Evolutionary conservation across 2,329 filamentous ascomycete species (phyloP), one percentile per base, ranked within the genome.

Genomic region (Verticillium tricorpus): DNA sequence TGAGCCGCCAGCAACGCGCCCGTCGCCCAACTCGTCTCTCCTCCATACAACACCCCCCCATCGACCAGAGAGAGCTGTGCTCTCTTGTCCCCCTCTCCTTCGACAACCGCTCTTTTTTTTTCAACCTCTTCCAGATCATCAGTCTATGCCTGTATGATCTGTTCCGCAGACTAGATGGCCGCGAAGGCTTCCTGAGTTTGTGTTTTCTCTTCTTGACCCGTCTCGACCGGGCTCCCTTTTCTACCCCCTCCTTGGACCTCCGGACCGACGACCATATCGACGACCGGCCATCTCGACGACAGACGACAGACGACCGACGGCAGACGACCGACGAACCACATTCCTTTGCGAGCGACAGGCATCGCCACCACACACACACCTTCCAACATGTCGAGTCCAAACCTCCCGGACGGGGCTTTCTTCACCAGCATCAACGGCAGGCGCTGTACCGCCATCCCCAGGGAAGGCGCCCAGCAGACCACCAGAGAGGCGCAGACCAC

Each of bases 371-470:
- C 37, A 52, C 50, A 35, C 39, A 52, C 35, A 61, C 31, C 61
- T 50, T 60, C 32, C 54, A 68, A 73, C 66, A 83, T 84, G 81
- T 77, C 76, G 62, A 75, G 69, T 63, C 68, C 74, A 61, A 75
- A 72, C 69, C 76, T 82, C 70, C 77, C 76, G 65, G 71, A 72
- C 69, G 78, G 80, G 69, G 78, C 78, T 63, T 79, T 80, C 63
- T 77, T 82, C 62, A 85, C 82, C 60, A 79, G 72, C 57, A 74
- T 84, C 60, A 72, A 77, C 62, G 81, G 81, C 59, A 80, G 77
- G 70, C 77, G 78, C 71, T 85, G 84, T 74, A 85, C 83, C 68
- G 82, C 80, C 63, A 74, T 85, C 65, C 82, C 82, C 57, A 80
- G 71, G 67, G 52, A 55, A 17, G 62, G 60, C 32, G 56, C 60